Percentiles rank a stretch among this genome's conserved stretches.
Conservation (phyloP, 2,329 filamentous ascomycete species). For the Hypoxylon sp. region DNA sequence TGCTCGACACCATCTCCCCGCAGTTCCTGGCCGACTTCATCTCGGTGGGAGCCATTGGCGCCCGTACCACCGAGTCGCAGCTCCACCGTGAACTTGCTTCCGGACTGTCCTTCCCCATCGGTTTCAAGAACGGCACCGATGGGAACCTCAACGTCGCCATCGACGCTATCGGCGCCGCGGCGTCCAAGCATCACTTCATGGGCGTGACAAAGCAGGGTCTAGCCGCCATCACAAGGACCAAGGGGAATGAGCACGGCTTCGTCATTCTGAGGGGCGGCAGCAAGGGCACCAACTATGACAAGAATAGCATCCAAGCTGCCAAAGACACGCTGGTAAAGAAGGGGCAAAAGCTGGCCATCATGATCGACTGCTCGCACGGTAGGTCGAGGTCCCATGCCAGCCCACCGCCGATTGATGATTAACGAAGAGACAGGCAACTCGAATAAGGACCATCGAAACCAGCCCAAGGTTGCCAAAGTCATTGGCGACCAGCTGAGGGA, state of each 20-base stretch:
- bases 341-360: constrained; percentile 86
- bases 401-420: constrained; percentile 7
- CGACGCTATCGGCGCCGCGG: constrained; percentile 89
- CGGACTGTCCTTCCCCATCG: constrained; percentile 94
- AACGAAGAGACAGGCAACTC: constrained; percentile 75
- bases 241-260: constrained; percentile 96
- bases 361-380: constrained; percentile 99
- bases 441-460: constrained; percentile 96
- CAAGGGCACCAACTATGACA: constrained; percentile 93
- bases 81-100: constrained; percentile 95
- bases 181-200: constrained; percentile 94
- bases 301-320: constrained; percentile 78
- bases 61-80: constrained; percentile 95
- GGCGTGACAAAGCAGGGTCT: constrained; percentile 98
- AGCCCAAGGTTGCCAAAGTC: constrained; percentile 87
- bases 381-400: constrained; percentile 43
- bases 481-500: constrained; percentile 86
- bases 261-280: constrained; percentile 93
- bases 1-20: constrained; percentile 98
- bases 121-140: constrained; percentile 99
- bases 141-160: constrained; percentile 90
- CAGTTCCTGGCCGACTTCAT: constrained; percentile 98
- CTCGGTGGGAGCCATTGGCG: constrained; percentile 93
- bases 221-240: constrained; percentile 91
- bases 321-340: constrained; percentile 83